Evolutionary conservation across 2,329 filamentous ascomycete genomes (phyloP), one percentile per base, ranked within the genome.

Genomic region (Malbranchea zuffiana): DNA sequence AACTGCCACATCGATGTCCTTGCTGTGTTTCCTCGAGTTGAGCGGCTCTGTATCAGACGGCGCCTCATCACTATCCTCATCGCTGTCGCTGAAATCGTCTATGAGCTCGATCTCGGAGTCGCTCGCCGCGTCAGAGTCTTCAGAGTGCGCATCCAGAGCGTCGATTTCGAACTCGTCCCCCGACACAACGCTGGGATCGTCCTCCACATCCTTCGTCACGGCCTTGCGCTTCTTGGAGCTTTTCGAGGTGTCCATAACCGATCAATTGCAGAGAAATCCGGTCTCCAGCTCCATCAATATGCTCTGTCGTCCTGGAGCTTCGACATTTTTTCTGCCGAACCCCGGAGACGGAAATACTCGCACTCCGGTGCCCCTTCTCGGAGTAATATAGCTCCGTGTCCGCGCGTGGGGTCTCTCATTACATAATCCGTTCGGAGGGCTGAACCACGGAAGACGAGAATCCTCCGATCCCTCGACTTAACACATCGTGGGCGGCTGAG

Each of bases 221-320:
- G 72, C 72, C 60, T 82, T 82, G 47, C 79, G 74, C 66, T 82
- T 82, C 56, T 72, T 68, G 20, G 61, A 66, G 30, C 56, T 50
- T 40, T 62, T 59, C 46, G 49, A 47, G 37, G 49, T 44, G 43
- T 53, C 50, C 59, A 63, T 63, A 29, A 23, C 30, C 29, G 29
- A 24, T 15, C 34, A 37, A 40, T 40, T 48, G 44, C 42, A 32
- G 40, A 23, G 26, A 39, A 27, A 42, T 41, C 33, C 37, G n/a
- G n/a, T 44, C 25, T 19, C 21, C 3, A 35, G 17, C 16, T 26
- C 4, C 11, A n/a, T n/a, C n/a, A n/a, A 12, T 25, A n/a, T 25
- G n/a, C 7, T 25, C 23, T 25, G 23, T n/a, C n/a, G 23, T 25
- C 7, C 23, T n/a, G 23, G n/a, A 25, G 23, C 23, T n/a, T n/a